Conservation (phyloP, 768 basidiomycete species). For the Boletus eberwhitei region DNA sequence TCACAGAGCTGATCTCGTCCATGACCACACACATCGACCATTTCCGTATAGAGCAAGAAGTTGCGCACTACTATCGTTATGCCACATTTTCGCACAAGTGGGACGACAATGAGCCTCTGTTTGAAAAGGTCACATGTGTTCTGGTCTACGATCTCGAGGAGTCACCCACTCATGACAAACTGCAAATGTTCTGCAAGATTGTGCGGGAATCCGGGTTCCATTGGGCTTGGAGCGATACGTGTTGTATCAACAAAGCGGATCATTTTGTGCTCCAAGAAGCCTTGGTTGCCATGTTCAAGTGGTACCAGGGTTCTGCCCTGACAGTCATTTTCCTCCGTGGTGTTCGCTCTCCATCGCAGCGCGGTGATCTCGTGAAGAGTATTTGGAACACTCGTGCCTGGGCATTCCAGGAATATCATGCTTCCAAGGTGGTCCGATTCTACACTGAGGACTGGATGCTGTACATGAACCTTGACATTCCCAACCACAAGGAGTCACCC, state of each 20-base stretch:
- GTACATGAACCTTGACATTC: constrained; percentile 2
- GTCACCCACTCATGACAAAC: not conserved
- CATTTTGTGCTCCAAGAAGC: not conserved
- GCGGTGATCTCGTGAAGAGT: not conserved
- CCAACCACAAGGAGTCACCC: constrained; percentile 5
- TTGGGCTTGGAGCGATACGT: constrained; percentile 10
- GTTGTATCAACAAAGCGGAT: not conserved
- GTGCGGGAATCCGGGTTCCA: not conserved
- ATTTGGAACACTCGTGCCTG: constrained; percentile 1
- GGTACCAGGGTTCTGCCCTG: not conserved
- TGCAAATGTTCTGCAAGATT: constrained; percentile 4
- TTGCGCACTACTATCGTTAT: no score
- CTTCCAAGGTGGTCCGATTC: constrained; percentile 7
- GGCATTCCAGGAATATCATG: constrained; percentile 1
- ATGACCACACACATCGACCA: no score
- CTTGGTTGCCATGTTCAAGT: not conserved
- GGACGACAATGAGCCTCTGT: no score
- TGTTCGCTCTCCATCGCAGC: not conserved
- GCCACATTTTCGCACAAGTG: no score
- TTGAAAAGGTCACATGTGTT: no score
- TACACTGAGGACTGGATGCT: not conserved
- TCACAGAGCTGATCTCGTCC: no score
- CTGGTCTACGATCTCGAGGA: not conserved
- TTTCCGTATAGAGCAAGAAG: no score
- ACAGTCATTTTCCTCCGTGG: not conserved